These are phyloP conservation scores for Niebla homalea DNA, from an alignment of 495 filamentous ascomycete species.

Conservation along the genomic window DNA sequence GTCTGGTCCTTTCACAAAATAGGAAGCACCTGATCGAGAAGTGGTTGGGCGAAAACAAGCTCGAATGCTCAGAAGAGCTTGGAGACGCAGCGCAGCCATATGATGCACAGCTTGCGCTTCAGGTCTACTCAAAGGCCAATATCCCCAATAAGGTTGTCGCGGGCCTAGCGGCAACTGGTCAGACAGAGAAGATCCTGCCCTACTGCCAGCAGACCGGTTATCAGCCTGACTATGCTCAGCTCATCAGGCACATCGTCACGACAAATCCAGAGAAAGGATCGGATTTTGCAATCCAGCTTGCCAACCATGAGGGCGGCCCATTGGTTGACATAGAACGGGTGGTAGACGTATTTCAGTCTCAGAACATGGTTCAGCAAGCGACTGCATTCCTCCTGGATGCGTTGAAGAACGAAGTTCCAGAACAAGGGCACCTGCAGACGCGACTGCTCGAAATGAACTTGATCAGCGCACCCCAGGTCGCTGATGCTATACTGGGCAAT, in stretches of 20 bases:
- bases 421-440: slow-evolving; percentile 87
- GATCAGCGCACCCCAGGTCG: slow-evolving; percentile 88
- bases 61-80: slow-evolving; percentile 88
- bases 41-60: slow-evolving; percentile 90
- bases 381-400: slow-evolving; percentile 95
- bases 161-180: slow-evolving; percentile 85
- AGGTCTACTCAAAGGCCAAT: slow-evolving; percentile 77
- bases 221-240: slow-evolving; percentile 77
- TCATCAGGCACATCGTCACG: slow-evolving; percentile 84
- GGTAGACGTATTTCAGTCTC: slow-evolving; percentile 92
- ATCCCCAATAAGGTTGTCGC: slow-evolving; percentile 86
- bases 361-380: slow-evolving; percentile 94
- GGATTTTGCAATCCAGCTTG: slow-evolving; percentile 81
- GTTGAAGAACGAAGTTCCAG: slow-evolving; percentile 83
- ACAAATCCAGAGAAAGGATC: slow-evolving; percentile 89
- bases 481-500: slow-evolving; percentile 91
- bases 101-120: slow-evolving; percentile 71
- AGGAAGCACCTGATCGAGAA: slow-evolving; percentile 95
- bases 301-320: slow-evolving; percentile 70
- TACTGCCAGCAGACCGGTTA: slow-evolving; percentile 77
- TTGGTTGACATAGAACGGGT: slow-evolving; percentile 89
- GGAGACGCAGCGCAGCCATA: slow-evolving; percentile 87
- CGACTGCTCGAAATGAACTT: slow-evolving; percentile 97
- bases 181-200: slow-evolving; percentile 88
- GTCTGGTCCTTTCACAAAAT: slow-evolving; percentile 82